A percentile compares a stretch with the other conserved stretches of the same genome.
Conservation (phyloP, 2,329 filamentous ascomycete genomes). For the Epichloe bromicola region DNA sequence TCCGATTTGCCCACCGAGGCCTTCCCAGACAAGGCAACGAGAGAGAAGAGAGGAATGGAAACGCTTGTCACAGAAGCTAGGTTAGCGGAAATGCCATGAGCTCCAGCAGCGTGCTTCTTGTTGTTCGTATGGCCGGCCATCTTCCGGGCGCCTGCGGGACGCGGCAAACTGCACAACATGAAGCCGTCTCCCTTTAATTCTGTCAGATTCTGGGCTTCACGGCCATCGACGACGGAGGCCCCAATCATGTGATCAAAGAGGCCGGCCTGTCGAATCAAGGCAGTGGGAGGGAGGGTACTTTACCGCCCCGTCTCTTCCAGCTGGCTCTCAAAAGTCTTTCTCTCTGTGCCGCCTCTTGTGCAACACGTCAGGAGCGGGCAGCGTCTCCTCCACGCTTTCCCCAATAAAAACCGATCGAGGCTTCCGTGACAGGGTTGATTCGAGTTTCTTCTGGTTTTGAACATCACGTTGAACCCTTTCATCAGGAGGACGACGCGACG, state of each 20-base stretch:
- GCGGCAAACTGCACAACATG: background rate
- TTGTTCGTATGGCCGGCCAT: background rate
- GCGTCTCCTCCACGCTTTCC: background rate
- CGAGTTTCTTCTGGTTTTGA: background rate
- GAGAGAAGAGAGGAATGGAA: background rate
- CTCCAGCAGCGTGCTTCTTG: background rate
- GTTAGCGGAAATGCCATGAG: background rate
- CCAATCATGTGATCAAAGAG: conserved; percentile 11
- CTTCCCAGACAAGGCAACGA: background rate
- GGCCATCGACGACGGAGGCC: background rate
- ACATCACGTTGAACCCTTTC: background rate
- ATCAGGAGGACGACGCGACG: background rate
- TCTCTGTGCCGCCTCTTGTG: background rate
- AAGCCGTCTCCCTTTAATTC: background rate
- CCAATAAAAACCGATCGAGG: conserved; percentile 1
- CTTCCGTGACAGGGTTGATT: background rate
- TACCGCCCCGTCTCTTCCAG: conserved; percentile 4
- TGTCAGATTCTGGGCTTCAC: background rate
- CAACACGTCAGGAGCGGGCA: background rate
- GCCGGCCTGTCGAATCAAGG: conserved; percentile 8
- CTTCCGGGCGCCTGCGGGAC: background rate
- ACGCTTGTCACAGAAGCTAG: background rate
- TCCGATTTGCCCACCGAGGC: background rate
- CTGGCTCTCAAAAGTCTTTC: background rate
- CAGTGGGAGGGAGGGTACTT: conserved; percentile 4